These are phyloP conservation scores for Globisporangium camurandrum DNA, from an alignment of 352 stramenopile genomes.

Conservation along the genomic window DNA sequence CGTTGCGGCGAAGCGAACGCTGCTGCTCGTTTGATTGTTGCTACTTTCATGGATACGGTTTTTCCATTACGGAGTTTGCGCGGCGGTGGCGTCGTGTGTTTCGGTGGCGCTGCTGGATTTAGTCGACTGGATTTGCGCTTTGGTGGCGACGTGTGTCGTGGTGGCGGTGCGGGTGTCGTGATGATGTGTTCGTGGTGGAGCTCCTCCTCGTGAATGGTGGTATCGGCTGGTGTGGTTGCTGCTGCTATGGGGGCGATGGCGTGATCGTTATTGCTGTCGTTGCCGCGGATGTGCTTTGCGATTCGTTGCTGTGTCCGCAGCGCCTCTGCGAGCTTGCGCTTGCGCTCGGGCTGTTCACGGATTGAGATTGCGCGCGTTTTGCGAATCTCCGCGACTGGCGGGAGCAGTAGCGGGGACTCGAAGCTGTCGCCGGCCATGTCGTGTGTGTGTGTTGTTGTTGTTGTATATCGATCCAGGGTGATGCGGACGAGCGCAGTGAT, in stretches of 20 bases:
- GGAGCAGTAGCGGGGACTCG: conserved; percentile 3
- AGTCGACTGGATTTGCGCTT: too few species aligned
- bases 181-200: too few species aligned
- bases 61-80: too few species aligned
- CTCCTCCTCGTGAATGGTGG: too few species aligned
- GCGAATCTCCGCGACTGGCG: conserved; percentile 9
- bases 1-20: neutral
- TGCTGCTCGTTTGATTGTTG: too few species aligned
- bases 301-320: too few species aligned
- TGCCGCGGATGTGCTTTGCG: neutral
- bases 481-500: neutral
- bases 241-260: neutral
- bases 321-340: conserved; percentile 11
- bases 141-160: neutral
- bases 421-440: neutral
- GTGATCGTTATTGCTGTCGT: neutral
- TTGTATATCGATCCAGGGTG: neutral
- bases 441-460: neutral
- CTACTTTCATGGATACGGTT: too few species aligned
- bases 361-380: conserved; percentile 26
- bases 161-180: neutral
- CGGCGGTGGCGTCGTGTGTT: too few species aligned
- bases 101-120: too few species aligned
- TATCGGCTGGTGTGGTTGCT: conserved; percentile 1
- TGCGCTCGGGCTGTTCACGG: conserved; percentile 24